phyloP scores from a whole-genome alignment of 2,329 filamentous ascomycete genomes.

The Beauveria scarabaeidicola region DNA sequence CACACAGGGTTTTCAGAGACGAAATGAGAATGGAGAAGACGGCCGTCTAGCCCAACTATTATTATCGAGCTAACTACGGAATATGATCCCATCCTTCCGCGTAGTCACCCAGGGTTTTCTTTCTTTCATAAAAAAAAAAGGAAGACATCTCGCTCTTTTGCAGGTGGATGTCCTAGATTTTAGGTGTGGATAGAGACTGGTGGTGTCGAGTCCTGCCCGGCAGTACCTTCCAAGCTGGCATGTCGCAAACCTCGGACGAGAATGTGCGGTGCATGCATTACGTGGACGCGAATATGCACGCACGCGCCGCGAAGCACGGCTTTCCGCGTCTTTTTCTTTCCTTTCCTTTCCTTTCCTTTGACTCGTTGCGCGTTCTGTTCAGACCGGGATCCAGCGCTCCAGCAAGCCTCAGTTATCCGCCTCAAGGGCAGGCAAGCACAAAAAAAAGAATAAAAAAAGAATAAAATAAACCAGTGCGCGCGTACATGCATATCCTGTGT shows the following conservation, averaged over 20 bases:
- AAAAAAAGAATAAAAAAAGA: not conserved
- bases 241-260: slow-evolving; percentile 4
- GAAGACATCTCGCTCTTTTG: no score
- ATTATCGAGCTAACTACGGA: not conserved
- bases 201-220: not conserved
- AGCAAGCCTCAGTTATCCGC: not conserved
- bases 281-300: slow-evolving; percentile 7
- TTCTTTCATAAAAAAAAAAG: not conserved
- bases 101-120: not conserved
- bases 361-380: not conserved
- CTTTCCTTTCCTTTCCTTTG: not conserved
- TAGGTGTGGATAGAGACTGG: not conserved
- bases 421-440: not conserved
- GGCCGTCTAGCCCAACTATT: not conserved
- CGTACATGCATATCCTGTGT: not conserved
- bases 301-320: slow-evolving; percentile 1
- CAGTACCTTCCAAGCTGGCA: slow-evolving; percentile 4
- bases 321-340: not conserved
- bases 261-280: not conserved
- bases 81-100: slow-evolving; percentile 1
- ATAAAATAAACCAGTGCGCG: not conserved
- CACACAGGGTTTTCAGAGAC: not conserved
- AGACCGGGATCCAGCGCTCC: not conserved
- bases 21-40: slow-evolving; percentile 1
- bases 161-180: not conserved